Percentiles rank a stretch among this genome's conserved stretches.
phyloP scores from a whole-genome alignment of 2,329 filamentous ascomycete genomes.

The Aphanoascus verrucosus region DNA sequence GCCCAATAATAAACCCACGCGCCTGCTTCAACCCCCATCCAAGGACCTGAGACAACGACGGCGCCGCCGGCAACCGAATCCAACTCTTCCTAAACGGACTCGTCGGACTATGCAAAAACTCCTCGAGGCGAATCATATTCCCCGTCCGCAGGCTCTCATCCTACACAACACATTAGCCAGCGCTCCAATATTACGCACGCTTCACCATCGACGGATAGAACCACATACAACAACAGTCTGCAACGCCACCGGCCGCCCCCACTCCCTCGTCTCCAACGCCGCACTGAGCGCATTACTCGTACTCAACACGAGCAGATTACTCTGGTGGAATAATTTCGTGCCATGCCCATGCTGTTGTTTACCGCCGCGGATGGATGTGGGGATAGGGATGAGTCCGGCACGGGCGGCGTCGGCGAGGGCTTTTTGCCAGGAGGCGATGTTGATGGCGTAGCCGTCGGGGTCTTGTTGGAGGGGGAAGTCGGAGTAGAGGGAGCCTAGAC shows the following conservation, averaged over 20 bases:
- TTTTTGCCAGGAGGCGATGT: constrained; percentile 66
- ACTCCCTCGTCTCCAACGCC: constrained; percentile 64
- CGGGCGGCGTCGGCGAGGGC: constrained; percentile 60
- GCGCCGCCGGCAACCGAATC: constrained; percentile 37
- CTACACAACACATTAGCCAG: constrained; percentile 21
- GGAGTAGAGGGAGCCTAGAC: constrained; percentile 76
- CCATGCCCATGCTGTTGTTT: constrained; percentile 14
- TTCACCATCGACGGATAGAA: too few species aligned
- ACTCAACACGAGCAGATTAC: constrained; percentile 42
- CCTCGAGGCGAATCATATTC: constrained; percentile 58
- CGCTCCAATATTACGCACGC: too few species aligned
- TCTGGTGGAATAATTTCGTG: constrained; percentile 22
- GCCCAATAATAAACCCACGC: constrained; percentile 46
- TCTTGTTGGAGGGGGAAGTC: constrained; percentile 75
- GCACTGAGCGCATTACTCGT: constrained; percentile 54
- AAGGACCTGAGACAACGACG: constrained; percentile 58
- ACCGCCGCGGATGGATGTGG: constrained; percentile 19
- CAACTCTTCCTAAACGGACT: constrained; percentile 64
- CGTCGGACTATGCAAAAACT: constrained; percentile 55
- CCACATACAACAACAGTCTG: constrained; percentile 56
- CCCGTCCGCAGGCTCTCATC: constrained; percentile 59
- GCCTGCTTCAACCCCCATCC: constrained; percentile 65
- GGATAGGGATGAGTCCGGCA: constrained; percentile 47
- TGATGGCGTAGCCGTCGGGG: constrained; percentile 74
- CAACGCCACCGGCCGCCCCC: constrained; percentile 69